phyloP scores from a whole-genome alignment of 192 early-diverging fungal genomes.

The Mortierella claussenii region DNA sequence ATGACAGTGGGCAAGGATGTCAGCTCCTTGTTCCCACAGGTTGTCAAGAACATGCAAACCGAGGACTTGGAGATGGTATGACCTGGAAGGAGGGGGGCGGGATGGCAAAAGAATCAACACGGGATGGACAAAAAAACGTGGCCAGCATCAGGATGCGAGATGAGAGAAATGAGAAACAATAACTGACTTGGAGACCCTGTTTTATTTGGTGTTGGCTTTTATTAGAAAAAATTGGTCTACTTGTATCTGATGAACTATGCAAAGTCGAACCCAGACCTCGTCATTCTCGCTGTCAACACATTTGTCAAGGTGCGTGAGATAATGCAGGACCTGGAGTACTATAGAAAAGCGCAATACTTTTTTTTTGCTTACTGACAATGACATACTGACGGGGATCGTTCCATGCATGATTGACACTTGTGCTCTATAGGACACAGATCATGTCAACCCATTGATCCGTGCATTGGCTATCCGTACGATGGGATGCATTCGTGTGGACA shows the following conservation, averaged over 20 bases:
- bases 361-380: not conserved
- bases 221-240: conserved; percentile 96
- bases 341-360: not conserved
- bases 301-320: conserved; percentile 84
- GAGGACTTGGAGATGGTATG: conserved; percentile 89
- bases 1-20: conserved; percentile 99
- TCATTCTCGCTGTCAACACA: conserved; percentile 96
- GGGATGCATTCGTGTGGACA: conserved; percentile 96
- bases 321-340: not conserved
- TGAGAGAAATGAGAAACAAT: not conserved
- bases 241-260: conserved; percentile 99
- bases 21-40: conserved; percentile 93
- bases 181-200: too few relatives aligned
- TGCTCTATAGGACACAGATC: conserved; percentile 84
- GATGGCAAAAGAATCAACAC: too few relatives aligned
- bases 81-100: too few relatives aligned
- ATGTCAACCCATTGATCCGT: conserved; percentile 93
- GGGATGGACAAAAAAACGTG: too few relatives aligned
- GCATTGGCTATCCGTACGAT: conserved; percentile 98
- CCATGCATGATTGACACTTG: not conserved
- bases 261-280: conserved; percentile 94
- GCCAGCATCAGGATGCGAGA: too few relatives aligned
- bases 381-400: too few relatives aligned
- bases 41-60: conserved; percentile 99
- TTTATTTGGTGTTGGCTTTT: not conserved